phyloP scores from a whole-genome alignment of 805 yeast species.

The Nakazawaea ambrosiae region DNA sequence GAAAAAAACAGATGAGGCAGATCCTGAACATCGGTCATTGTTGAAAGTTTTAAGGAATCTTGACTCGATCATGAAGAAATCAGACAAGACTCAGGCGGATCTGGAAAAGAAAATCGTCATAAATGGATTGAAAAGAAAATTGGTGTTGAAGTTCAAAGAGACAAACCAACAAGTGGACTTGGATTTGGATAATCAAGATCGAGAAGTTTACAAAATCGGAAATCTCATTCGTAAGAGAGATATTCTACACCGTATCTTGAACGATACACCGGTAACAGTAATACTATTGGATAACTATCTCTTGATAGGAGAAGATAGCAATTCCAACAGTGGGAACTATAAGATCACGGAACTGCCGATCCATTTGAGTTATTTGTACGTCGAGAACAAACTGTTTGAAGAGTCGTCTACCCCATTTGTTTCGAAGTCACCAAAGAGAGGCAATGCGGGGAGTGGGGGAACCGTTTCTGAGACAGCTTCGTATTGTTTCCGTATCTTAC shows the following conservation, averaged over 20 bases:
- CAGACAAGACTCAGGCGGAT: constrained; percentile 53
- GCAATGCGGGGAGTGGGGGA: neutral
- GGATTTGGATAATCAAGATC: constrained; percentile 42
- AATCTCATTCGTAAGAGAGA: constrained; percentile 57
- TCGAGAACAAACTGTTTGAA: constrained; percentile 27
- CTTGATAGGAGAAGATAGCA: constrained; percentile 51
- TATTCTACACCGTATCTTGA: constrained; percentile 29
- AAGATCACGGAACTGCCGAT: constrained; percentile 52
- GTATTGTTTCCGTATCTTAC: constrained; percentile 42
- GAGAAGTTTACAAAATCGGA: constrained; percentile 55
- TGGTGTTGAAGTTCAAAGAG: constrained; percentile 41
- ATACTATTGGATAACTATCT: constrained; percentile 68
- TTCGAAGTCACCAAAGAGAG: neutral
- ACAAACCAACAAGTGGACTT: constrained; percentile 40
- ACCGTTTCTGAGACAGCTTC: constrained; percentile 12
- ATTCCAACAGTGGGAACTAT: constrained; percentile 27
- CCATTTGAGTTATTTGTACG: constrained; percentile 49
- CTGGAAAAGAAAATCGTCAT: constrained; percentile 55
- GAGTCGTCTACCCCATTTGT: constrained; percentile 13
- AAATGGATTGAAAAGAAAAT: constrained; percentile 42
- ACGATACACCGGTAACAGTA: constrained; percentile 24
- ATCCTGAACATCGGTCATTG: constrained; percentile 46
- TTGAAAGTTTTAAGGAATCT: constrained; percentile 48
- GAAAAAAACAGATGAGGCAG: constrained; percentile 37
- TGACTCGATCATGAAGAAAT: constrained; percentile 46